Evolutionary conservation across 768 basidiomycete species (phyloP).

Genomic region (Terana coerulea): DNA sequence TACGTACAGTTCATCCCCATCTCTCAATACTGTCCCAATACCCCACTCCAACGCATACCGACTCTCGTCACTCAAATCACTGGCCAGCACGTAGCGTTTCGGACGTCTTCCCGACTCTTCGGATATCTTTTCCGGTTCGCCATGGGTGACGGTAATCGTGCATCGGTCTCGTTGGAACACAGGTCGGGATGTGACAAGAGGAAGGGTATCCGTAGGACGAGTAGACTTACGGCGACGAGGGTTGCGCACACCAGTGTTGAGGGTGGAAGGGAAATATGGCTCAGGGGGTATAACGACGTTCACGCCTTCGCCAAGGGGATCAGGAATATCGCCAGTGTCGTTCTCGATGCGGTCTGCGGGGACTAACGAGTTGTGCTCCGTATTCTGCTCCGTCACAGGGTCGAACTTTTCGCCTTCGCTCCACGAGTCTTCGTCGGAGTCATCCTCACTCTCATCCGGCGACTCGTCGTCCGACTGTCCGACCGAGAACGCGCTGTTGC

Average conservation of each 20-base stretch:
- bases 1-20: slow-evolving; percentile 83
- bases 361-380: slow-evolving; percentile 72
- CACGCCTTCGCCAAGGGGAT: slow-evolving; percentile 89
- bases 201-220: slow-evolving; percentile 59
- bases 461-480: slow-evolving; percentile 65
- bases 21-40: slow-evolving; percentile 90
- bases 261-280: slow-evolving; percentile 75
- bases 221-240: slow-evolving; percentile 58
- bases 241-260: slow-evolving; percentile 43
- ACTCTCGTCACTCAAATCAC: slow-evolving; percentile 92
- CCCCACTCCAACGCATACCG: slow-evolving; percentile 97
- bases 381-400: slow-evolving; percentile 81
- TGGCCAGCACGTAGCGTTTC: slow-evolving; percentile 81
- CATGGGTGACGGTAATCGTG: slow-evolving; percentile 85
- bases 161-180: slow-evolving; percentile 89
- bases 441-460: slow-evolving; percentile 42
- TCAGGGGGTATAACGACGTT: slow-evolving; percentile 84
- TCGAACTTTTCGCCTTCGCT: slow-evolving; percentile 68
- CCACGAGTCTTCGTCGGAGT: slow-evolving; percentile 49
- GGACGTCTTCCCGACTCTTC: slow-evolving; percentile 51
- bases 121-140: slow-evolving; percentile 58
- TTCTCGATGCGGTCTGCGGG: slow-evolving; percentile 46
- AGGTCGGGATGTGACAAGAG: slow-evolving; percentile 69
- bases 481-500: slow-evolving; percentile 58
- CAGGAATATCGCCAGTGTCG: slow-evolving; percentile 52